Evolutionary conservation across 2,329 filamentous ascomycete species (phyloP), one percentile per base, ranked within the genome.

Genomic region (Diaporthe vaccinii): DNA sequence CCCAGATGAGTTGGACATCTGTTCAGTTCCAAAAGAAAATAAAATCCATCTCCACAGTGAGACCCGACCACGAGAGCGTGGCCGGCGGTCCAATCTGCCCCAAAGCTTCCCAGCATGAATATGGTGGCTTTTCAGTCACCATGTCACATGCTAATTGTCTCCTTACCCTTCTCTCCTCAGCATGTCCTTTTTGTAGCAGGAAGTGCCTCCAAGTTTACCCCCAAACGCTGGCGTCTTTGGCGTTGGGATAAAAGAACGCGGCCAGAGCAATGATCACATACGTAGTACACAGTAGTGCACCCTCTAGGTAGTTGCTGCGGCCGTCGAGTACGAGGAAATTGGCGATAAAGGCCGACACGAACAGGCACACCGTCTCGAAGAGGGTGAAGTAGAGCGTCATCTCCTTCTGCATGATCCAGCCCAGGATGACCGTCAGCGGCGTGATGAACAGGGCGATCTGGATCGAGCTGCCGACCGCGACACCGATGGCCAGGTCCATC

Each of bases 291-390:
- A 94, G 82, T 57, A 94, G 82, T 2, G 92, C 92, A 20, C 95
- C 95, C 85, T 97, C 95, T 17, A 97, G 90, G 80, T 97, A 97
- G 82, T 97, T 97, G 82, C 93, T 95, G 82, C 95, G 90, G 15
- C 95, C 95, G 80, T 97, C 95, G 76, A 96, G 87, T 67, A 97
- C 95, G 76, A 97, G 85, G 82, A 97, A 97, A 84, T 96, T 97
- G 84, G 96, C 94, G 77, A 97, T 95, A 78, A 97, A 92, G 10
- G 95, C 92, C 70, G 92, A 94, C 70, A 96, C 91, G 83, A 97
- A 97, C 80, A 97, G 90, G 74, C 93, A 94, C 31, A 97, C 93
- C 0, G 95, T 97, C 88, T 97, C 95, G 84, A 97, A 98, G 67
- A 95, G 89, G 76, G 95, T 95, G 83, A 97, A 97, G 86, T 96